Base-by-base conservation (phyloP, 306 rosid genomes). In the Alnus glutinosa region DNA sequence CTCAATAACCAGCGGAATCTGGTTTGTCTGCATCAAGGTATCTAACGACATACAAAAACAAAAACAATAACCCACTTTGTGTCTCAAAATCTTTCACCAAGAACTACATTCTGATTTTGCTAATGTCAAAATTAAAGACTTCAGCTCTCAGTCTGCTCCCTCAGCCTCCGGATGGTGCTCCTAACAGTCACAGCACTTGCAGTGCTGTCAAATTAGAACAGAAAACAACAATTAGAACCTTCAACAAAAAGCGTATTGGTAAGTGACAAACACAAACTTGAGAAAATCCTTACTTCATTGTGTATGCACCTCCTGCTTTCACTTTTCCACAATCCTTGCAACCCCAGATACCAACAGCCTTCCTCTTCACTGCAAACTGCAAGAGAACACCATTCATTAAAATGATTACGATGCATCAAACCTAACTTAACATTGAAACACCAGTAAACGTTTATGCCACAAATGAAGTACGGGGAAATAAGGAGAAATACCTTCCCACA, bases 321-420 rank as follows among this genome's bases (percentile, higher is more conserved):
- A 92, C 96, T 80, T 92, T 92, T 54, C 97, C 96, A 48, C 91
- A 92, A 76, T 92, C 97, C 77, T 92, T 89, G 90, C 97, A 90
- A 8, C 97, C 96, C 97, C 96, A 90, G 63, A 92, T 89, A 44
- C 96, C 93, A 8, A 90, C 97, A 32, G 91, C 96, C 83, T 89
- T 86, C 55, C 97, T 91, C 90, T 92, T 90, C 50, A 90, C 92
- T 12, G 94, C 96, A 46, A 86, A 90, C 97, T 92, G 80, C n/a
- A 51, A 30, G 14, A 49, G 9, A 6, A 36, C 30, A 4, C 52
- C 14, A 30, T 34, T 68, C 15, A 46, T 74, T 32, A 79, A 18
- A 8, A 50, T 64, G 72, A 67, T 39, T 37, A 5, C 14, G 16
- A 7, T 37, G 32, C 3, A 13, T 34, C 42, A 13, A 5, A 34